Base-by-base conservation (phyloP, 768 basidiomycete genomes). In the Pulveroboletus sp. region DNA sequence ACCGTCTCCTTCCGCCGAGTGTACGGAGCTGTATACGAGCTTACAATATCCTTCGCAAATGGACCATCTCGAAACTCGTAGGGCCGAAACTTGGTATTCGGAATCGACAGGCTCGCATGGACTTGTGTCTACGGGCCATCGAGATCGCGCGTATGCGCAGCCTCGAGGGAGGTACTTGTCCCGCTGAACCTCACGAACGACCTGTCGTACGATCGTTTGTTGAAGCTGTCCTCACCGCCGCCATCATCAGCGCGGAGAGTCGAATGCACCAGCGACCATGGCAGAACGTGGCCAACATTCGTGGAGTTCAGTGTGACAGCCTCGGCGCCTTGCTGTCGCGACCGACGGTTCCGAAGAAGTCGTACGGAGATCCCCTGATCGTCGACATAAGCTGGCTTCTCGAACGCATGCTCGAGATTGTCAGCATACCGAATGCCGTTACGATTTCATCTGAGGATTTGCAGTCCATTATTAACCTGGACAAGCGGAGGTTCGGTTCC, bases 321-420 rank as follows among this genome's bases (percentile, higher is more conserved):
- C 70, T 91, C 9, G 55, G 68, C 1, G 70, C 79, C 1, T 65
- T 91, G 36, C 67, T 91, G 35, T 71, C 75, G 16, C 74, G 75
- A 43, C 80, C 81, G 2, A 69, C 60, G 37, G 64, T 75, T 7
- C 75, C 77, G 40, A 65, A 71, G 10, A 67, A 75, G 16, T 60
- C 69, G 12, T 73, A 76, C 25, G 71, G 72, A 25, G 77, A 81
- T 27, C 70, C 77, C 6, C 68, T 90, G 38, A 81, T 83, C 4
- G 77, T 86, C 14, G 90, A 92, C 61, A 78, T 90, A 55, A 87
- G 87, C 10, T 93, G 90, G 89, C 68, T 91, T 33, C 63, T 93
- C 49, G 90, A 93, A 63, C 79, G 88, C 37, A 79, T 92, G 67
- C 69, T 92, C 31, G 90, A 92, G 62, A 73, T 92, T 40, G 79